Evolutionary conservation across 2,329 filamentous ascomycete species (phyloP), one percentile per base, ranked within the genome.

Genomic region (Fusarium torreyae): DNA sequence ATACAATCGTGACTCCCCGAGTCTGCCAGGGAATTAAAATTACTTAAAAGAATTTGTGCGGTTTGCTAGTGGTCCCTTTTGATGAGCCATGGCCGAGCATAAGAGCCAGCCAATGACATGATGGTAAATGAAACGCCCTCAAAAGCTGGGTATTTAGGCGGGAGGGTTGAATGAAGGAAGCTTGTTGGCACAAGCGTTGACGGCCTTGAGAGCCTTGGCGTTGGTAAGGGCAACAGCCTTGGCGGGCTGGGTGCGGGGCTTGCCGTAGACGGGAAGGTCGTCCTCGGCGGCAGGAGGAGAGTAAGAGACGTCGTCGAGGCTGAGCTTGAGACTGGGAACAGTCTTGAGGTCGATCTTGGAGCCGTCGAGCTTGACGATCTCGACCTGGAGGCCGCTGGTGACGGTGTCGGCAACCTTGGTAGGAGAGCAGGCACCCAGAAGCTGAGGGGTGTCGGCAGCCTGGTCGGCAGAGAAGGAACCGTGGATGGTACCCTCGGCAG

Each of bases 371-470:
- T 78, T 79, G 52, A 72, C 60, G 44, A 82, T 78, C 54, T 77
- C 72, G 18, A 81, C 70, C 49, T 77, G 66, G 10, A 82, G 61
- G 6, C 73, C 69, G n/a, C 57, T 60, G 28, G 71, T 61, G 55
- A 80, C 71, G 8, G 63, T 63, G 28, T 71, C 60, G 14, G 78
- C 69, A 40, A 74, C 67, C 42, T 74, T 69, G 20, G 74, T 66
- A 3, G 67, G 62, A 40, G 63, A 56, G 24, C 56, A 63, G 38
- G 58, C 39, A n/a, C 64, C 43, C 74, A 73, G 34, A 89, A 90
- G 1, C 88, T 90, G 4, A 33, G 68, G 68, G 13, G 83, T 71
- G 74, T 92, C 90, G 78, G 94, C 91, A 11, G 92, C 92, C 71
- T 90, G 89, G 63, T 82, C 80, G 50, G 85, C 79, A 48, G 84